These are phyloP conservation scores for Raphidocelis subcapitata DNA, from an alignment of 139 green algal species.

Conservation along the genomic window DNA sequence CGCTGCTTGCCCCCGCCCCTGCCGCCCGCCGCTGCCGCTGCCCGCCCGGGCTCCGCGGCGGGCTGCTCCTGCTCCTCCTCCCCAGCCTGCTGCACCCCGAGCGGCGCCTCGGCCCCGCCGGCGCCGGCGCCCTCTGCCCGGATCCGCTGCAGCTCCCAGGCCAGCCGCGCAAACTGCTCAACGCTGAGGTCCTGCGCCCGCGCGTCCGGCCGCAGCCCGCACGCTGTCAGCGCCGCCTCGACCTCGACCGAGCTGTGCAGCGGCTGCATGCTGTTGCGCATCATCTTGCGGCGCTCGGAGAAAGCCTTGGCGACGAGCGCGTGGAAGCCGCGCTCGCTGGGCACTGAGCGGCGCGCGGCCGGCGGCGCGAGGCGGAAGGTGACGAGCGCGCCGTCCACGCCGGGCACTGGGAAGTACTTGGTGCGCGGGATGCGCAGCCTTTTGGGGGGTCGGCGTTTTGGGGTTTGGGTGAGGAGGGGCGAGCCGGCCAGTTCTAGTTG, in stretches of 20 bases:
- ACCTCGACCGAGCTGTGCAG: conserved; percentile 44
- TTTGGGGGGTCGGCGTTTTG: no score
- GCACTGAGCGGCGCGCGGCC: conserved; percentile 21
- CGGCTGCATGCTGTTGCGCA: conserved; percentile 66
- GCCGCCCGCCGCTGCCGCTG: no score
- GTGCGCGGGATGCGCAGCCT: conserved; percentile 47
- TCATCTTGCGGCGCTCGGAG: conserved; percentile 65
- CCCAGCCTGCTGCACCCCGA: no score
- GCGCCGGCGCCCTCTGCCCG: no score
- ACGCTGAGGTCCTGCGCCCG: conserved; percentile 42
- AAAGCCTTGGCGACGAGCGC: conserved; percentile 57
- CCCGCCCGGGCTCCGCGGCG: no score
- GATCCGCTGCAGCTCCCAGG: conserved; percentile 18
- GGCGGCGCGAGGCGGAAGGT: conserved; percentile 66
- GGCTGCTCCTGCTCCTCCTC: no score
- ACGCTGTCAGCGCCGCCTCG: conserved; percentile 28
- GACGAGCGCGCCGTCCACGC: conserved; percentile 83
- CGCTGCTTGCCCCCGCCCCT: no score
- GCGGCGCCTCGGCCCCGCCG: neutral
- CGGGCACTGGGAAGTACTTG: conserved; percentile 74
- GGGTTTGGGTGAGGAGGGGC: no score
- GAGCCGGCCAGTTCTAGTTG: no score
- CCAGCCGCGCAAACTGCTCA: conserved; percentile 29
- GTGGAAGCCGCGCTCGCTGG: conserved; percentile 45
- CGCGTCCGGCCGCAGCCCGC: conserved; percentile 19